phyloP scores from a whole-genome alignment of 1,139 yeast species.

The Yamadazyma songkhlaensis region DNA sequence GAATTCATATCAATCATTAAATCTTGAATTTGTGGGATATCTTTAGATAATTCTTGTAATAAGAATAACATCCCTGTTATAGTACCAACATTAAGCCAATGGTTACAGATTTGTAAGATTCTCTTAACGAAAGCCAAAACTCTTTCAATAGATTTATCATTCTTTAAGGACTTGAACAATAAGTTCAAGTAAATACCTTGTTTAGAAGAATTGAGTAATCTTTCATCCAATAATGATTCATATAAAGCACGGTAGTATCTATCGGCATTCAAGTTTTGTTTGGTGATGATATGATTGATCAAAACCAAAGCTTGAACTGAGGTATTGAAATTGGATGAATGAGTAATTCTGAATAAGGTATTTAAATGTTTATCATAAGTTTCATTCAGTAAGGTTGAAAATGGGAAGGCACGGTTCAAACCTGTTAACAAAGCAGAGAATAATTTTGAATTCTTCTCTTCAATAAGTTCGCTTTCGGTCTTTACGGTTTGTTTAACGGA shows the following conservation, averaged over 20 bases:
- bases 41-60: constrained; percentile 58
- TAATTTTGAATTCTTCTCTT: constrained; percentile 80
- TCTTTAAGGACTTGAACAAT: constrained; percentile 77
- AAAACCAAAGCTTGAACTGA: constrained; percentile 89
- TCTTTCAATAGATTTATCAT: constrained; percentile 61
- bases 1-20: constrained; percentile 41
- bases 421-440: constrained; percentile 94
- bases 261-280: constrained; percentile 59
- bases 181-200: constrained; percentile 87
- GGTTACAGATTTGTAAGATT: constrained; percentile 76
- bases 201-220: constrained; percentile 80
- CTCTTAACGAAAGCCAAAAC: constrained; percentile 91
- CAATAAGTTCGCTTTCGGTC: constrained; percentile 67
- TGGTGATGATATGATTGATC: constrained; percentile 68
- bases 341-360: constrained; percentile 85
- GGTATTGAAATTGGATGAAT: constrained; percentile 91
- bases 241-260: constrained; percentile 86
- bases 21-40: constrained; percentile 40
- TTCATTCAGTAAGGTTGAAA: constrained; percentile 70
- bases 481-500: constrained; percentile 65
- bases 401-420: constrained; percentile 94
- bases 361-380: constrained; percentile 77
- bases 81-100: constrained; percentile 88
- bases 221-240: constrained; percentile 83
- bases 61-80: constrained; percentile 86